phyloP scores from a whole-genome alignment of 164 flowering plant species.

The Sedum album region DNA sequence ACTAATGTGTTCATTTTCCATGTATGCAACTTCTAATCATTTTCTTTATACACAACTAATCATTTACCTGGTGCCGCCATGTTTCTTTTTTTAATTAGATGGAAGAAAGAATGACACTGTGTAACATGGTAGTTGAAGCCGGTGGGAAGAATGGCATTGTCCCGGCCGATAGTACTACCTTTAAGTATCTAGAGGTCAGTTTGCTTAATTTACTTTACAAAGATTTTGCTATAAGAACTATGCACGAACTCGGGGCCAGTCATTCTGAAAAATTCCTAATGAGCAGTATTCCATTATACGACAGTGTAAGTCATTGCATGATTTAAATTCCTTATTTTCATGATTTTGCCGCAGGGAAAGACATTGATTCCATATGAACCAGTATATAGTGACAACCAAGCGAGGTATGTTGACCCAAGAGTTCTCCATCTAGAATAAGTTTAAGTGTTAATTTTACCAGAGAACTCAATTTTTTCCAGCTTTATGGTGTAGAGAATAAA shows the following conservation, averaged over 20 bases:
- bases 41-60: too few relatives aligned
- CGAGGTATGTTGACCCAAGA: constrained; percentile 45
- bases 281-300: neutral
- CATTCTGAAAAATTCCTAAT: neutral
- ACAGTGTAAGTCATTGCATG: neutral
- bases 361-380: constrained; percentile 74
- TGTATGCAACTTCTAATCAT: neutral
- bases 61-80: neutral
- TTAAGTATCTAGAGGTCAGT: constrained; percentile 79
- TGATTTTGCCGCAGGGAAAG: constrained; percentile 47
- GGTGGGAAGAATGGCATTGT: constrained; percentile 98
- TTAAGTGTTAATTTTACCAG: neutral
- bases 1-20: neutral
- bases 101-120: constrained; percentile 99
- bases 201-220: neutral
- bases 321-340: neutral
- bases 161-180: constrained; percentile 86
- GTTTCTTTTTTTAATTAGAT: constrained; percentile 38
- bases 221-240: neutral
- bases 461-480: neutral
- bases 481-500: neutral
- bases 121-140: constrained; percentile 99
- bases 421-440: neutral
- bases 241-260: neutral
- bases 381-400: constrained; percentile 79